Base-by-base conservation (phyloP, 768 basidiomycete genomes). In the Amanita fuliginea region DNA sequence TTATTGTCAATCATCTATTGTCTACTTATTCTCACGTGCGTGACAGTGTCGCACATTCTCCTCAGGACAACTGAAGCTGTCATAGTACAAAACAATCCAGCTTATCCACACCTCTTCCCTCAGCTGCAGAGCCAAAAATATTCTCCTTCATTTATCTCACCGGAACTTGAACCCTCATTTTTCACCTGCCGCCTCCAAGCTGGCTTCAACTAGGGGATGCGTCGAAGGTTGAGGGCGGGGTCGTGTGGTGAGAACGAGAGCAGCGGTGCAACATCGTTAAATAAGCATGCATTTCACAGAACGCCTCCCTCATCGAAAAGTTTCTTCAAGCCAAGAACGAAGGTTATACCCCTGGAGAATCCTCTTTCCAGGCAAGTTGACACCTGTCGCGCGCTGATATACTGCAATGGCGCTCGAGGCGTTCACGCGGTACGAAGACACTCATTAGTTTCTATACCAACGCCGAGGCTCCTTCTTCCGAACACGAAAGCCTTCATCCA, bases 321-420 rank as follows among this genome's bases (percentile, higher is more conserved):
- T 67, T 62, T 39, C 45, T 64, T 7, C 49, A 59, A 1, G 43
- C 57, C 11, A 59, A 54, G 42, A 56, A 36, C 32, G 54, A 39
- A 19, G 62, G 41, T 13, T 58, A 55, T 49, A 54, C 46, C 45
- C 66, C 62, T 26, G 67, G 60, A 60, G 60, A 14, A 49, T 59
- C 4, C 54, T 73, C 11, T 77, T 22, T 59, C 62, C 7, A 60
- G 64, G 28, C 61, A 77, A 9, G 63, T 68, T 10, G 62, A 67
- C 13, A 54, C 16, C 67, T 68, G 32, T 57, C 64, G 18, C 63
- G 64, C 5, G 61, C 61, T 0, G 65, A 64, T 4, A 54, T 61
- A 16, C 47, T 67, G 7, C 60, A 62, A 21, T 14, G 57, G 68
- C 63, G 0, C 56, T 57, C 39, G 56, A 47, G 55, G 56, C 61